These are phyloP conservation scores for Amanita exitialis DNA, from an alignment of 768 basidiomycete species.

Conservation along the genomic window DNA sequence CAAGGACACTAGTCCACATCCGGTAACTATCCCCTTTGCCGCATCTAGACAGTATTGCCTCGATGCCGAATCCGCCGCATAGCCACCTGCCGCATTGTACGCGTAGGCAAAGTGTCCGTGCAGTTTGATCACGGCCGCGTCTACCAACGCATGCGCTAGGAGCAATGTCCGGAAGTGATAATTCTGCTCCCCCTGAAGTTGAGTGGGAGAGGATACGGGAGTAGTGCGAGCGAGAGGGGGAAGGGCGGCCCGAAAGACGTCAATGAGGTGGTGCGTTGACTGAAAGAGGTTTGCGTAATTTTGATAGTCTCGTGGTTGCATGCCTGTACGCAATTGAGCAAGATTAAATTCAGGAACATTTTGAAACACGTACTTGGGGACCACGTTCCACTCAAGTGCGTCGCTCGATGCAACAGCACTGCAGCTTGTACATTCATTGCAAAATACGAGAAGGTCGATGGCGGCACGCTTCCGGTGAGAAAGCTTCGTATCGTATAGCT, in stretches of 20 bases:
- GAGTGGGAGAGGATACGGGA: background rate
- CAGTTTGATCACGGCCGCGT: slow-evolving; percentile 42
- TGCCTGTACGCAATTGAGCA: slow-evolving; percentile 22
- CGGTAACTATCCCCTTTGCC: slow-evolving; percentile 30
- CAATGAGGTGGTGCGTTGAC: slow-evolving; percentile 35
- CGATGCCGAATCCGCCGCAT: slow-evolving; percentile 22
- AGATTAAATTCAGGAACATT: background rate
- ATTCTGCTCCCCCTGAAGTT: background rate
- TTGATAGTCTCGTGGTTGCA: slow-evolving; percentile 28
- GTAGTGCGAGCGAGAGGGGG: background rate
- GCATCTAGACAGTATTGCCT: slow-evolving; percentile 32
- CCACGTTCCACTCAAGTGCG: slow-evolving; percentile 41
- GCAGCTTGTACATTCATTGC: slow-evolving; percentile 43
- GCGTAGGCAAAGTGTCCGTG: slow-evolving; percentile 37
- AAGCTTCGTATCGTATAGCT: slow-evolving; percentile 41
- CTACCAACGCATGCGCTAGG: slow-evolving; percentile 37
- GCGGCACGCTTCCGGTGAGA: slow-evolving; percentile 24
- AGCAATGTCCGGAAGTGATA: slow-evolving; percentile 20
- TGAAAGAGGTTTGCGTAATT: slow-evolving; percentile 33
- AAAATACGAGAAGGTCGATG: slow-evolving; percentile 15
- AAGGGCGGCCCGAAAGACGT: slow-evolving; percentile 17
- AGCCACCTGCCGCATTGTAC: slow-evolving; percentile 5
- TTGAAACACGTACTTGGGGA: slow-evolving; percentile 24
- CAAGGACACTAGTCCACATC: slow-evolving; percentile 21
- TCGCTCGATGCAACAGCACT: slow-evolving; percentile 48